Conservation (phyloP, 768 basidiomycete species). For the Mycena filopes region DNA sequence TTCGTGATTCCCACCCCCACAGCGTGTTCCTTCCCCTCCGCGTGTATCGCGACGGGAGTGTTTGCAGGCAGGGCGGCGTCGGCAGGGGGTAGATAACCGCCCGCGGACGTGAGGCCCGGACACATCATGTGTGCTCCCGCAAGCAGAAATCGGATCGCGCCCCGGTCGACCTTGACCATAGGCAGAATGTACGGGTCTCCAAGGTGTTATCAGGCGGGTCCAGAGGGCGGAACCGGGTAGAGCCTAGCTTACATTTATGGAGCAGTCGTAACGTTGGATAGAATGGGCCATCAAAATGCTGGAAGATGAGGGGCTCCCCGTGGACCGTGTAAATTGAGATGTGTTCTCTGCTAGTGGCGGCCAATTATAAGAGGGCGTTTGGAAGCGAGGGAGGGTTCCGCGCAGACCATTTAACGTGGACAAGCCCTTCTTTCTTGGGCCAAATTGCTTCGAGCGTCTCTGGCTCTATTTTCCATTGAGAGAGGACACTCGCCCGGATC, state of each 20-base stretch:
- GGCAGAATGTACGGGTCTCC: slow-evolving; percentile 93
- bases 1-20: slow-evolving; percentile 88
- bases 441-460: slow-evolving; percentile 91
- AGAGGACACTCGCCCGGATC: slow-evolving; percentile 82
- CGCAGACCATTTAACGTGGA: slow-evolving; percentile 93
- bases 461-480: slow-evolving; percentile 84
- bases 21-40: slow-evolving; percentile 96
- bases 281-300: slow-evolving; percentile 95
- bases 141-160: slow-evolving; percentile 96
- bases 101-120: slow-evolving; percentile 93
- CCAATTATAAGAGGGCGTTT: slow-evolving; percentile 35
- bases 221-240: slow-evolving; percentile 10
- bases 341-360: slow-evolving; percentile 85
- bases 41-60: slow-evolving; percentile 88
- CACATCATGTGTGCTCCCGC: slow-evolving; percentile 97
- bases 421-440: slow-evolving; percentile 98
- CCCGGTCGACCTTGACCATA: slow-evolving; percentile 90
- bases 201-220: slow-evolving; percentile 21
- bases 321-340: slow-evolving; percentile 92
- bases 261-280: slow-evolving; percentile 89
- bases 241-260: slow-evolving; percentile 83
- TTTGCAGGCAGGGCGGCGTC: slow-evolving; percentile 74
- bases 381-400: background rate
- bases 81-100: slow-evolving; percentile 85
- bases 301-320: slow-evolving; percentile 91